These are phyloP conservation scores for Oryza officinalis DNA, from an alignment of 176 grass and related monocot species.

Conservation along the genomic window DNA sequence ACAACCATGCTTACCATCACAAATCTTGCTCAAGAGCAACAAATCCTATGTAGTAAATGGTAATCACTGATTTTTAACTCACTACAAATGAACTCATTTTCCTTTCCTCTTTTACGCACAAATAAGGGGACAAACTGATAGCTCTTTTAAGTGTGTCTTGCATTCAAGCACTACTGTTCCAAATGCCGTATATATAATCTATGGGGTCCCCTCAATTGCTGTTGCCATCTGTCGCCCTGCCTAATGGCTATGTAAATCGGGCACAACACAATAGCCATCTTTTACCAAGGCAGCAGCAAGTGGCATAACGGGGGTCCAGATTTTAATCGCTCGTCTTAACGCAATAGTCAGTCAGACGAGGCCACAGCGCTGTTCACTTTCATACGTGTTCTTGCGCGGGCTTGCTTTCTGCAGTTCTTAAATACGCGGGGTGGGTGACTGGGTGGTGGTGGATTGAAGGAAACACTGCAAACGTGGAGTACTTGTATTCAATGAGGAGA, in stretches of 20 bases:
- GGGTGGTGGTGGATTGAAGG: conserved; percentile 14
- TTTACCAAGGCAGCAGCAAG: background rate
- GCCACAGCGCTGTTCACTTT: conserved; percentile 12
- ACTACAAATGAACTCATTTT: background rate
- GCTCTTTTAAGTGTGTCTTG: background rate
- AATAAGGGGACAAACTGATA: conserved; percentile 4
- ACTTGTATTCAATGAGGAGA: conserved; percentile 36
- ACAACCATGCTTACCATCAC: too few relatives aligned
- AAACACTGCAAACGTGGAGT: conserved; percentile 1
- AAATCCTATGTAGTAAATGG: background rate
- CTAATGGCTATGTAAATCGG: background rate
- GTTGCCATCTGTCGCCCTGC: background rate
- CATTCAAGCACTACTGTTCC: background rate
- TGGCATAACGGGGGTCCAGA: background rate
- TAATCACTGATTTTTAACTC: background rate
- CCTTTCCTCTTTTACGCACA: background rate
- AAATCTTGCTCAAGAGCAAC: background rate
- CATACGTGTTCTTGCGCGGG: background rate
- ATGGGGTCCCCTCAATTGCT: background rate
- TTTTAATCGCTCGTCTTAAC: background rate
- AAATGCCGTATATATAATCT: background rate
- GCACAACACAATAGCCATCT: background rate
- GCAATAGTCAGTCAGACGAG: background rate
- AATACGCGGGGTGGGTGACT: background rate
- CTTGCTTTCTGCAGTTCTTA: conserved; percentile 18